Evolutionary conservation across 305 asterid genomes (phyloP), one percentile per base, ranked within the genome.

Genomic region (Ilex paraguariensis): DNA sequence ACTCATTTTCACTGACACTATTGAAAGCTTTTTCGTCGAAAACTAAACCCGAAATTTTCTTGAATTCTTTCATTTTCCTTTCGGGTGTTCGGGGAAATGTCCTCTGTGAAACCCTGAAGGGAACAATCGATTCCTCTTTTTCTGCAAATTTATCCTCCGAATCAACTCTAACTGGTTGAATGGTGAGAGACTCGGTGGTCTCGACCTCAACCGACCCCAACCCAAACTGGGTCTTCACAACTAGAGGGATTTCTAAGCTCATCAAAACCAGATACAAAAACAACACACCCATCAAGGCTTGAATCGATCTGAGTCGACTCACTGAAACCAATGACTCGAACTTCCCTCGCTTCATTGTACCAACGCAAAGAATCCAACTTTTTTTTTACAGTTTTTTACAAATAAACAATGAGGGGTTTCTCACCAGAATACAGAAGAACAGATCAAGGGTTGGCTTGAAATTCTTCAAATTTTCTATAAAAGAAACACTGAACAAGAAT

Each of bases 271-370:
- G 67, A 76, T 93, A 93, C 74, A 87, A 32, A 75, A 84, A 79
- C 71, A 87, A 74, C 66, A 90, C 67, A 17, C 84, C 75, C 78
- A 81, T 64, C 66, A 87, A 68, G 13, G 87, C 72, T 69, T 89
- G 98, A 77, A 92, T 87, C 82, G 90, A 87, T 76, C 95, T 82
- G 75, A 75, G 82, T 59, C 97, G 91, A 71, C 94, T 81, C 78
- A 85, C 72, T 68, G 93, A 78, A 64, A 82, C 74, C 69, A 85
- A 74, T 59, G 96, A 84, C 73, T 78, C 95, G 55, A 83, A 69
- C 83, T 80, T 88, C 53, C 78, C 77, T 71, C 87, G 77, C 78
- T 79, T 90, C 75, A 78, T 77, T 17, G 45, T 30, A 21, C 28
- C 28, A 21, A 1, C 28, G 2, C 28, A 21, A 21, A 21, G 28